A percentile compares a stretch with the other conserved stretches of the same genome.
Conservation (phyloP, 2,329 filamentous ascomycete species). For the Alternaria ventricosa region DNA sequence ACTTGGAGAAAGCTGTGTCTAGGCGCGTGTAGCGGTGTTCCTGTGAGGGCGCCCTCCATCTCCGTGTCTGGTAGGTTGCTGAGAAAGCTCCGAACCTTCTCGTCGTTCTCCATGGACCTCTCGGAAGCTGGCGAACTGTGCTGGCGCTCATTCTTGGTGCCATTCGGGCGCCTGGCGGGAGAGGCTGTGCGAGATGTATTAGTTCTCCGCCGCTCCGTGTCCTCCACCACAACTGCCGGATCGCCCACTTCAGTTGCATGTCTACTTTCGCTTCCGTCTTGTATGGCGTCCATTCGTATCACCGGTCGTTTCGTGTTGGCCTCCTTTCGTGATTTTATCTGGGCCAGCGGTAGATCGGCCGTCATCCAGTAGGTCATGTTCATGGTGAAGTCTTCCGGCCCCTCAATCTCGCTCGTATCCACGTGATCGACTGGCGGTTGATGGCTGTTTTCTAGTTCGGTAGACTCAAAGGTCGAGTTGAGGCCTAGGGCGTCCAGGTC, state of each 20-base stretch:
- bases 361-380: constrained; percentile 55
- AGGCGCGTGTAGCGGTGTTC: constrained; percentile 34
- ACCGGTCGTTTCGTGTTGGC: constrained; percentile 24
- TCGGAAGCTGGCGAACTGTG: constrained; percentile 34
- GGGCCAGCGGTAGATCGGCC: constrained; percentile 36
- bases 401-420: constrained; percentile 50
- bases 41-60: constrained; percentile 33
- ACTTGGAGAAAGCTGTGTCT: constrained; percentile 38
- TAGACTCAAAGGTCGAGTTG: constrained; percentile 44
- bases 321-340: constrained; percentile 44
- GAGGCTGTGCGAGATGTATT: constrained; percentile 17
- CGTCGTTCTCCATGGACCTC: constrained; percentile 46
- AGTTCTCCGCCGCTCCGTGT: constrained; percentile 5
- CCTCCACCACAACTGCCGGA: constrained; percentile 25
- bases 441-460: constrained; percentile 36
- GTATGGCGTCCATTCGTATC: constrained; percentile 25
- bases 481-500: constrained; percentile 48
- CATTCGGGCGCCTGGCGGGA: constrained; percentile 33
- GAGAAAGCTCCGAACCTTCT: constrained; percentile 48
- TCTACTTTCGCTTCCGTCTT: constrained; percentile 15
- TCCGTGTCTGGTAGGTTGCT: constrained; percentile 47
- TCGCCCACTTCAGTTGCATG: constrained; percentile 29
- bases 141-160: constrained; percentile 27
- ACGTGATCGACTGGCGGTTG: constrained; percentile 45
- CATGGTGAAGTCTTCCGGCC: constrained; percentile 52